These are phyloP conservation scores for Silene coronaria DNA, from an alignment of 179 eudicot species.

Conservation along the genomic window DNA sequence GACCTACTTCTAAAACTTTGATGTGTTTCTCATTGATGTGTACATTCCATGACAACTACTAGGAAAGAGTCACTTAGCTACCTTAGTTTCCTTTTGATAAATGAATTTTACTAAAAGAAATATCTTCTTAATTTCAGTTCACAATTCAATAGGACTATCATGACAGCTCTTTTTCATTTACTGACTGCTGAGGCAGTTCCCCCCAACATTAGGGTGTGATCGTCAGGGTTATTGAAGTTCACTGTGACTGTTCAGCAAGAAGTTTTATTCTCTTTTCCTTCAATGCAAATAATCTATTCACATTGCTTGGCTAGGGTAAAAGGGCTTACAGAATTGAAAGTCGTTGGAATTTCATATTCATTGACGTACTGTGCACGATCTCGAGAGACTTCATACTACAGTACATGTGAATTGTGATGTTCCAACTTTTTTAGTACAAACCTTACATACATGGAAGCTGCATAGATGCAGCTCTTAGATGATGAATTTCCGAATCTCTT, in stretches of 20 bases:
- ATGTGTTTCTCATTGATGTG: too few species aligned
- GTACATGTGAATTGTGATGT: background rate
- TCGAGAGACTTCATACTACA: background rate
- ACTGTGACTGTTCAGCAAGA: background rate
- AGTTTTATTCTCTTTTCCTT: background rate
- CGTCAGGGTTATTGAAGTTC: slow-evolving; percentile 1
- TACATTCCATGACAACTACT: background rate
- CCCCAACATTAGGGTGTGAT: background rate
- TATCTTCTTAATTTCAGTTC: background rate
- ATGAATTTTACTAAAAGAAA: background rate
- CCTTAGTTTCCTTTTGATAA: background rate
- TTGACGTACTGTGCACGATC: background rate
- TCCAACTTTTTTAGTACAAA: background rate
- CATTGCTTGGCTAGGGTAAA: background rate
- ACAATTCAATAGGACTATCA: background rate
- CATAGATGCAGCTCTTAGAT: background rate
- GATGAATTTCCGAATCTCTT: background rate
- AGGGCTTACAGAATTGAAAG: background rate
- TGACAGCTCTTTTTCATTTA: background rate
- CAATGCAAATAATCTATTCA: background rate
- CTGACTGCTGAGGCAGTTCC: background rate
- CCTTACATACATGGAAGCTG: background rate
- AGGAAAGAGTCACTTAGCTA: background rate
- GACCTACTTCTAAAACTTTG: background rate
- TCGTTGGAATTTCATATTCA: background rate